Conservation (phyloP, 345 rosid genomes). For the Dovyalis caffra region DNA sequence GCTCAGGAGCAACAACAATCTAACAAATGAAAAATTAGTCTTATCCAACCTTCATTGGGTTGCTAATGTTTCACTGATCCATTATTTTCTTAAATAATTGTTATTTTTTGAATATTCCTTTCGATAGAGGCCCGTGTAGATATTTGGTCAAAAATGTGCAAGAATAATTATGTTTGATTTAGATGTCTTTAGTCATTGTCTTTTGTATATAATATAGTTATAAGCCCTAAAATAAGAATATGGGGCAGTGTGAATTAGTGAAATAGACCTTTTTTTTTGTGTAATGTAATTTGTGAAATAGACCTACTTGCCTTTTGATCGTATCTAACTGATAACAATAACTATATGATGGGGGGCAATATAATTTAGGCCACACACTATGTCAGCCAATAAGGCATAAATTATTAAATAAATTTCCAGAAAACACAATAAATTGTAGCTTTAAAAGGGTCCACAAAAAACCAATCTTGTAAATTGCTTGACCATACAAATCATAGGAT, state of each 20-base stretch:
- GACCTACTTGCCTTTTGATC: conserved; percentile 15
- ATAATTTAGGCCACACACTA: conserved; percentile 13
- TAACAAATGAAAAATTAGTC: background rate
- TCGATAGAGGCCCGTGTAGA: background rate
- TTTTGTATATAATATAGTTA: background rate
- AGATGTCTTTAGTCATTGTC: background rate
- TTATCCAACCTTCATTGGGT: conserved; percentile 1
- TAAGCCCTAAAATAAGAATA: background rate
- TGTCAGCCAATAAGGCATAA: background rate
- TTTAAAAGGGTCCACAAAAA: conserved; percentile 18
- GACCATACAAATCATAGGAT: conserved; percentile 8
- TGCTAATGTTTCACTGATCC: background rate
- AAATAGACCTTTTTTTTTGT: too few species aligned
- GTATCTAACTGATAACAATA: background rate
- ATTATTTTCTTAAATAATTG: background rate
- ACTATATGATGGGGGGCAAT: conserved; percentile 8
- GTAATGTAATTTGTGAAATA: background rate
- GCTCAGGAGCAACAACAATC: background rate
- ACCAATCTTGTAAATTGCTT: background rate
- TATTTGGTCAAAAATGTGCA: background rate
- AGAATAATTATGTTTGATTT: background rate
- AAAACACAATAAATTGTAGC: background rate
- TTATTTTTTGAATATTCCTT: background rate
- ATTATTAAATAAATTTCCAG: background rate
- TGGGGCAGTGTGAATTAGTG: background rate